These are phyloP conservation scores for Venturia oleaginea DNA, from an alignment of 2,329 filamentous ascomycete genomes.

Conservation along the genomic window DNA sequence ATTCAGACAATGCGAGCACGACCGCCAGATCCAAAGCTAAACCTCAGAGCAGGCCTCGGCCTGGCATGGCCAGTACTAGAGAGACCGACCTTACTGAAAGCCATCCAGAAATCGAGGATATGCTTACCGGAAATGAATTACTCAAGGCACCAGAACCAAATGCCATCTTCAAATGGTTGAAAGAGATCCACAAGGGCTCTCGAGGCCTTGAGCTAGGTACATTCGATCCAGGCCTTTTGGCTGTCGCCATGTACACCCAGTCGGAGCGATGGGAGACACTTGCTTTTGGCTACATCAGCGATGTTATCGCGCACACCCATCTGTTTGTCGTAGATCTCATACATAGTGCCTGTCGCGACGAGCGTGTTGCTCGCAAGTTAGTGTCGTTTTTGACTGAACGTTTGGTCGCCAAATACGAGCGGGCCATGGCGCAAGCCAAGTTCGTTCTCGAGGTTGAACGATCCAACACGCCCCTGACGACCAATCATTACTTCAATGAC, in stretches of 20 bases:
- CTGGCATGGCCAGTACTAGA: neutral
- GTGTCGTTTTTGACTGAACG: slow-evolving; percentile 36
- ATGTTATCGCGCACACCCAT: slow-evolving; percentile 44
- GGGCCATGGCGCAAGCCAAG: slow-evolving; percentile 39
- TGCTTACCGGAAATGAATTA: neutral
- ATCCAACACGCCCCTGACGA: slow-evolving; percentile 37
- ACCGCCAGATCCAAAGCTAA: neutral
- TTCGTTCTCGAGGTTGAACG: slow-evolving; percentile 48
- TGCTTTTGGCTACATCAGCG: slow-evolving; percentile 40
- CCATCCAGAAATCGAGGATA: neutral
- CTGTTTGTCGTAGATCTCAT: slow-evolving; percentile 42
- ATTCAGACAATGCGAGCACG: neutral
- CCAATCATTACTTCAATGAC: slow-evolving; percentile 46
- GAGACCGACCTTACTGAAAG: neutral
- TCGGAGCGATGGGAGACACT: slow-evolving; percentile 45
- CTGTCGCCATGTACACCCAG: slow-evolving; percentile 43
- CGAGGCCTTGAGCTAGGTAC: slow-evolving; percentile 49
- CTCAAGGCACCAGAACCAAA: neutral
- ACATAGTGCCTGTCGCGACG: slow-evolving; percentile 35
- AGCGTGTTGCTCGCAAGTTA: slow-evolving; percentile 34
- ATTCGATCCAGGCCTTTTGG: slow-evolving; percentile 33
- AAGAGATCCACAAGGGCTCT: slow-evolving; percentile 32
- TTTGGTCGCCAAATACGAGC: slow-evolving; percentile 37
- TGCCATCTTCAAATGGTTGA: slow-evolving; percentile 39
- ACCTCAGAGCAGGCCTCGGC: neutral